These are phyloP conservation scores for Aspergillus tubingensis DNA, from an alignment of 2,329 filamentous ascomycete genomes.

Conservation along the genomic window DNA sequence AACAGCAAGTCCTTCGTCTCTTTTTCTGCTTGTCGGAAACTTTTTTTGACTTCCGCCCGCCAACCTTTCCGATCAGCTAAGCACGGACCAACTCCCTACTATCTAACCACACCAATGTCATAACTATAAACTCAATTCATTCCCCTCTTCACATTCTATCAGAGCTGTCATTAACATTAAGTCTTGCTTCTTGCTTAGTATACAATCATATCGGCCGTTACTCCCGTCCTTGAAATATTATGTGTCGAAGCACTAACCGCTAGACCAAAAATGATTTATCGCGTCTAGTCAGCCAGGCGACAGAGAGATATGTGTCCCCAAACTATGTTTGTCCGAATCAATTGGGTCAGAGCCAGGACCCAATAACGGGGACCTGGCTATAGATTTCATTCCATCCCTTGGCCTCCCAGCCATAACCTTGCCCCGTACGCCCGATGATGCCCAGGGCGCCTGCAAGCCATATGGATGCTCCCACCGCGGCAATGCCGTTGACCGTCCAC, in stretches of 20 bases:
- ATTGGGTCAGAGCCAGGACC: slow-evolving; percentile 49
- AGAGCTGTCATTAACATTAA: not conserved
- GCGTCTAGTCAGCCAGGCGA: too few relatives aligned
- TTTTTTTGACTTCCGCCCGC: not conserved
- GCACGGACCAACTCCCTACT: not conserved
- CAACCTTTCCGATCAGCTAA: not conserved
- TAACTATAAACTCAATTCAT: too few relatives aligned
- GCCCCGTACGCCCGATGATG: slow-evolving; percentile 71
- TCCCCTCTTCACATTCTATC: not conserved
- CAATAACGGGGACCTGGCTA: slow-evolving; percentile 59
- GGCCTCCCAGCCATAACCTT: slow-evolving; percentile 74
- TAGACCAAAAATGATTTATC: too few relatives aligned
- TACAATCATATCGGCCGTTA: not conserved
- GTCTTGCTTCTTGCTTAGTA: not conserved
- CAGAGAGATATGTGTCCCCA: too few relatives aligned
- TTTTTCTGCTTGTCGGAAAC: not conserved
- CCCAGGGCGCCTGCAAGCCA: slow-evolving; percentile 84
- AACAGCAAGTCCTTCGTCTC: not conserved
- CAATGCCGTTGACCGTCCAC: slow-evolving; percentile 69
- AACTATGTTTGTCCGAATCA: not conserved
- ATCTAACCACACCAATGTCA: too few relatives aligned
- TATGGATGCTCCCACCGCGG: slow-evolving; percentile 59
- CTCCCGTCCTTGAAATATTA: not conserved
- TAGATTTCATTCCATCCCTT: slow-evolving; percentile 77
- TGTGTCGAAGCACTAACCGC: too few relatives aligned